These are phyloP conservation scores for Chrysophaeum taylorii DNA, from an alignment of 352 stramenopile genomes.

Conservation along the genomic window DNA sequence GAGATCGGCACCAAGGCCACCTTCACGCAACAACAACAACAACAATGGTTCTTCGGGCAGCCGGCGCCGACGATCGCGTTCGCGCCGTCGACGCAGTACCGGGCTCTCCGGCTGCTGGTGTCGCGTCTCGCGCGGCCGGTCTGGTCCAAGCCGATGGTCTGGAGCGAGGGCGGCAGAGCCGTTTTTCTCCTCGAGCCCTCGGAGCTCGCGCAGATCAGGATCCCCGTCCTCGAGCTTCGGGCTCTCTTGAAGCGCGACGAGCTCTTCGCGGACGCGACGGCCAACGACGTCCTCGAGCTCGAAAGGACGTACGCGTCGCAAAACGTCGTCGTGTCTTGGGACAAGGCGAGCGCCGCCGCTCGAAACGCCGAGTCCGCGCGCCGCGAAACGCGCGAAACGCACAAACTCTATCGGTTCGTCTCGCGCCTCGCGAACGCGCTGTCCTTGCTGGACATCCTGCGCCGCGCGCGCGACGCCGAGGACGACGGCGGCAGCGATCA, in stretches of 20 bases:
- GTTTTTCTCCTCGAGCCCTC: neutral
- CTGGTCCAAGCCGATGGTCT: constrained; percentile 2
- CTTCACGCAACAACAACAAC: too few relatives aligned
- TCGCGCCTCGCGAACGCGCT: neutral
- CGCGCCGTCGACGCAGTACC: neutral
- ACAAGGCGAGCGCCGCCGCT: neutral
- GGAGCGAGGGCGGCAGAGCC: neutral
- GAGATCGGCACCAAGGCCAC: too few relatives aligned
- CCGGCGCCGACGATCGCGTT: neutral
- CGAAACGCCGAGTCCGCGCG: neutral
- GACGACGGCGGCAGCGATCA: neutral
- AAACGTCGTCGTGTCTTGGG: too few relatives aligned
- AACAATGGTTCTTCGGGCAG: too few relatives aligned
- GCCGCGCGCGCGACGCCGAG: neutral
- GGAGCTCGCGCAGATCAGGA: neutral
- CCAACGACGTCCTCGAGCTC: neutral
- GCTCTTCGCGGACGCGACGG: neutral
- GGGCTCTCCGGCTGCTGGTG: neutral
- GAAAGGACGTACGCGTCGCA: too few relatives aligned
- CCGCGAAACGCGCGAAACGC: neutral
- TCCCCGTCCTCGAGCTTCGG: neutral
- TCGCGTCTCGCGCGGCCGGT: neutral
- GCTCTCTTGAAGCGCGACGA: neutral
- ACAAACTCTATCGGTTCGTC: constrained; percentile 5
- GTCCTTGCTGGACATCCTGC: neutral